Conservation (phyloP, 1,139 yeast species). For the Yamadazyma sp. region DNA sequence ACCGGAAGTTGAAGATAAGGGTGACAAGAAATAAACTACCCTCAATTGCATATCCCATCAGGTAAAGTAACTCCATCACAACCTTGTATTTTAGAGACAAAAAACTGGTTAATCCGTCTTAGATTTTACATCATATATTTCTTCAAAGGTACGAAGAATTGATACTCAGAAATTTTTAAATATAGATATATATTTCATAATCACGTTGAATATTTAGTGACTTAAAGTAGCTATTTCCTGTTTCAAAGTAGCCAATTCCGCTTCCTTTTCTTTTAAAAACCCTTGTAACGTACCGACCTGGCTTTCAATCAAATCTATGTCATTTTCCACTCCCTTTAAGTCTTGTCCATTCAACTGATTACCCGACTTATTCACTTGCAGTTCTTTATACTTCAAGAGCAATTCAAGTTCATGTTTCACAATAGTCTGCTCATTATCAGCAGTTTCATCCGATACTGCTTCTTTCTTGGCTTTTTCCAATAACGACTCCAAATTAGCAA, state of each 20-base stretch:
- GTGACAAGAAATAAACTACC: conserved; percentile 23
- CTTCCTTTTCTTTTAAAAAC: conserved; percentile 50
- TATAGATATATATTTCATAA: not conserved
- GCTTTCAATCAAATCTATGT: conserved; percentile 61
- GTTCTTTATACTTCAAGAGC: conserved; percentile 69
- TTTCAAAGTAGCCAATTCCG: conserved; percentile 49
- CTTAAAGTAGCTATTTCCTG: conserved; percentile 23
- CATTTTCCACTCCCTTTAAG: conserved; percentile 48
- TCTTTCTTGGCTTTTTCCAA: conserved; percentile 59
- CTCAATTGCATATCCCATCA: conserved; percentile 1
- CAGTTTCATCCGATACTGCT: conserved; percentile 26
- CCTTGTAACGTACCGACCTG: conserved; percentile 65
- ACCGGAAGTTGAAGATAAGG: conserved; percentile 49
- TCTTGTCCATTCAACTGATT: conserved; percentile 21
- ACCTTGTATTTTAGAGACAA: not conserved
- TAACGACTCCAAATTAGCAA: conserved; percentile 68
- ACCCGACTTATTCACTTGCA: conserved; percentile 17
- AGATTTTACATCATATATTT: conserved; percentile 3
- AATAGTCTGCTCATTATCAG: conserved; percentile 26
- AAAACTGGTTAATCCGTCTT: not conserved
- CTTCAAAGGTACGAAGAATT: not conserved
- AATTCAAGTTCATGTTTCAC: conserved; percentile 78
- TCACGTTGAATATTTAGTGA: not conserved
- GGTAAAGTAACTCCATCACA: not conserved
- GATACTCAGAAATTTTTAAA: not conserved